Evolutionary conservation across 2,329 filamentous ascomycete species (phyloP), one percentile per base, ranked within the genome.

Genomic region (Metarhizium guizhouense): DNA sequence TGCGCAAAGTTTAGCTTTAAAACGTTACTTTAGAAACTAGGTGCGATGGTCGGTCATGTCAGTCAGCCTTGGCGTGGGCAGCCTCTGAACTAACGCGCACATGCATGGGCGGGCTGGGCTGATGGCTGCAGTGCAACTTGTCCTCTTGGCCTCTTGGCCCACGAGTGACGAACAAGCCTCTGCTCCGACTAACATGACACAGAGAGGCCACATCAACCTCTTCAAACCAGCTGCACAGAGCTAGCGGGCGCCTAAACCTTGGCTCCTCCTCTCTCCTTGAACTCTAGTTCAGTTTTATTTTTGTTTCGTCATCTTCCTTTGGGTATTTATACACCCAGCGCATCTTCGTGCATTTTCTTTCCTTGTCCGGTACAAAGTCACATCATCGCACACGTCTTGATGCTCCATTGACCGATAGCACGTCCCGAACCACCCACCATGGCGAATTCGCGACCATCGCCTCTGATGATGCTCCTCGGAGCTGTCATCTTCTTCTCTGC

Each of bases 391-490:
- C 47, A 13, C n/a, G 20, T 25, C 47, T 49, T 52, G 11, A 50
- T 53, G 56, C 50, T n/a, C 29, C 30, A 29, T 45, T 53, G 49
- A 49, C 16, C n/a, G 18, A 58, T 52, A 57, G 57, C 57, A 55
- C 51, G 20, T 18, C 25, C 45, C 45, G 32, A 57, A 42, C 57
- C 61, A 59, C 56, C 61, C 65, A 63, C 57, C 59, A 74, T 74
- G 72, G 65, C 68, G 59, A 61, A 64, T 49, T 58, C 62, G 59
- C 62, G 64, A 59, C 61, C 65, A 20, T 72, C 72, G 56, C 69
- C 71, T 45, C 61, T 75, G 63, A 67, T 65, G 61, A 64, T 70
- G 60, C 67, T 74, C 63, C 66, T 75, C 52, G 70, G 70, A 60
- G 68, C 66, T 54, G 54, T 72, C 54, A 66, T 72, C 53, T 61